Conservation (phyloP, 208 protist genomes). For the Herpetomonas samuelpessoai region DNA sequence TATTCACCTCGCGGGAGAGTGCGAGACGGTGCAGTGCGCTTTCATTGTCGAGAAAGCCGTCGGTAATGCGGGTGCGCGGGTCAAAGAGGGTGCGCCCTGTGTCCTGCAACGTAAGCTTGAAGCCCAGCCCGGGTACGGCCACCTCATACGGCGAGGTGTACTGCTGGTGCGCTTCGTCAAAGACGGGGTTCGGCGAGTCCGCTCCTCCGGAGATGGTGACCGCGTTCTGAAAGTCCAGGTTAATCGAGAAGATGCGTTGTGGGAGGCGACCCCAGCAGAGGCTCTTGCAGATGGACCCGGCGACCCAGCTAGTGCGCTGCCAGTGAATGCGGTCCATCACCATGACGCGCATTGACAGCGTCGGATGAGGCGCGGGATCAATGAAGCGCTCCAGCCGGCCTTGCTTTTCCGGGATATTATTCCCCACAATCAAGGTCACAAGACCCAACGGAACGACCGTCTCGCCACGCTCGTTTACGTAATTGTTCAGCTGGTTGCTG, state of each 20-base stretch:
- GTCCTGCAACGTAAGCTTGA: constrained; percentile 58
- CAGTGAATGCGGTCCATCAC: constrained; percentile 83
- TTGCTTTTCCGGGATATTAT: constrained; percentile 59
- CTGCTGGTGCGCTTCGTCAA: constrained; percentile 29
- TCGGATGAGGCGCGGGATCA: constrained; percentile 74
- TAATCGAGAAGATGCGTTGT: constrained; percentile 72
- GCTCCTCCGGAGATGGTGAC: constrained; percentile 46
- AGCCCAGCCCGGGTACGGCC: constrained; percentile 51
- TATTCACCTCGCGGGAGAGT: constrained; percentile 79
- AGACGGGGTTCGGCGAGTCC: constrained; percentile 17
- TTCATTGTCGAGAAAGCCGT: constrained; percentile 85
- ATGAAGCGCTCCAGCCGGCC: constrained; percentile 43
- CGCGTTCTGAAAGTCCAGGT: constrained; percentile 63
- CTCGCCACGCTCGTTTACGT: constrained; percentile 32
- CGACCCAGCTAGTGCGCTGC: constrained; percentile 81
- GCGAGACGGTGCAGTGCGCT: constrained; percentile 71
- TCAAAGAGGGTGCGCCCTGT: constrained; percentile 61
- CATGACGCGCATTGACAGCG: constrained; percentile 64
- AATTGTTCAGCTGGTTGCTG: constrained; percentile 41
- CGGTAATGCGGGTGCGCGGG: constrained; percentile 37
- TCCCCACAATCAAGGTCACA: constrained; percentile 72
- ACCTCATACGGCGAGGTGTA: constrained; percentile 58
- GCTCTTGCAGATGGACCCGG: constrained; percentile 62
- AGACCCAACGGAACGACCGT: constrained; percentile 63
- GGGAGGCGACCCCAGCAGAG: constrained; percentile 76